phyloP scores from a whole-genome alignment of 371 early-diverging fungal species.

The Dichotomocladium elegans region DNA sequence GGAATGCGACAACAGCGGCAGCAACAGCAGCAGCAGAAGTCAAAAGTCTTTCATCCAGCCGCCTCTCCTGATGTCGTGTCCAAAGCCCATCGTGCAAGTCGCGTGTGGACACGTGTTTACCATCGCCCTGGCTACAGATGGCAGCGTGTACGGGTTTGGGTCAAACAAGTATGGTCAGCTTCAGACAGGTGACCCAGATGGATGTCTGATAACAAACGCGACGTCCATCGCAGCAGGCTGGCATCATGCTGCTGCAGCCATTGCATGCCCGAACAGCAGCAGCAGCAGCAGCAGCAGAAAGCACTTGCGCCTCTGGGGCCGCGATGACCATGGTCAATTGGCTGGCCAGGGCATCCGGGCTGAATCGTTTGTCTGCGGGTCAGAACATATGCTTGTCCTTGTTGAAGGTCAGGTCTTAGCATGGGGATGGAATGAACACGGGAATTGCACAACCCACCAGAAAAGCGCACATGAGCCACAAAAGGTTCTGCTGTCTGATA shows the following conservation, averaged over 20 bases:
- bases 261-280: neutral
- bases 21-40: conserved; percentile 20
- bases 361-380: conserved; percentile 62
- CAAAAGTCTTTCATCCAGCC: conserved; percentile 23
- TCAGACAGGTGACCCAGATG: conserved; percentile 12
- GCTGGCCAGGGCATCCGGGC: conserved; percentile 18
- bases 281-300: too few species aligned
- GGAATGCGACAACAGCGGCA: conserved; percentile 58
- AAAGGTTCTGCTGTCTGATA: neutral
- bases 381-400: conserved; percentile 71
- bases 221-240: conserved; percentile 63
- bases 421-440: conserved; percentile 97
- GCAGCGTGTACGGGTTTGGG: conserved; percentile 54
- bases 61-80: conserved; percentile 5
- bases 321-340: conserved; percentile 71
- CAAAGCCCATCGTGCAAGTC: conserved; percentile 14
- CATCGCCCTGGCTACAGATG: conserved; percentile 35
- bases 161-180: conserved; percentile 63
- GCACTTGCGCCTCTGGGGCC: conserved; percentile 56
- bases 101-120: conserved; percentile 60
- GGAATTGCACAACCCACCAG: conserved; percentile 64
- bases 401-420: conserved; percentile 38
- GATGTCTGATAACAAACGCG: neutral
- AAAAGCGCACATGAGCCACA: conserved; percentile 9
- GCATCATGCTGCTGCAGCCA: conserved; percentile 58